Evolutionary conservation across 768 basidiomycete species (phyloP).

Genomic region (Termitomyces heimii): DNA sequence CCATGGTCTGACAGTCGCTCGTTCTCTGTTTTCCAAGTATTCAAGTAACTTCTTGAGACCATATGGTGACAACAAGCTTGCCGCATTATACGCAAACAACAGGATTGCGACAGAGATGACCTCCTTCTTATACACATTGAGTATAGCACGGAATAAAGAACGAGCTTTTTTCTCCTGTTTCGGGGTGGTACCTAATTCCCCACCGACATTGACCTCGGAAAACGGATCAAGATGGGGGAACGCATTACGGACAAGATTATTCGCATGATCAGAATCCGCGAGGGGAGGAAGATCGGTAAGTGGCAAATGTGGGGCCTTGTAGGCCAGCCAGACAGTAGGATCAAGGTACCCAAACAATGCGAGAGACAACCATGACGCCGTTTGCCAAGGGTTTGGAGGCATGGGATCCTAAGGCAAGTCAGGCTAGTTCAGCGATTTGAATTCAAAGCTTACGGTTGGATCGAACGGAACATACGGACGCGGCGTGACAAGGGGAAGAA

Average conservation of each 20-base stretch:
- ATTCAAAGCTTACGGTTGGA: conserved; percentile 24
- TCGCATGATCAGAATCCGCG: conserved; percentile 49
- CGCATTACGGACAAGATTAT: conserved; percentile 17
- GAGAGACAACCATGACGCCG: conserved; percentile 36
- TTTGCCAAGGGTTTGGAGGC: conserved; percentile 41
- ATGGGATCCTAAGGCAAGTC: conserved; percentile 23
- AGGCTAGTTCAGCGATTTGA: neutral
- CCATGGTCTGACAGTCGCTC: conserved; percentile 51
- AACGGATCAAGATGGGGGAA: conserved; percentile 18
- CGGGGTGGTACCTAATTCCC: conserved; percentile 28
- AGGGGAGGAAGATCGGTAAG: conserved; percentile 53
- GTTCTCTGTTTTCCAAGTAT: conserved; percentile 38
- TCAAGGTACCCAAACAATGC: conserved; percentile 49
- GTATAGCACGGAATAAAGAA: conserved; percentile 39
- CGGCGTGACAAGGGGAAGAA: conserved; percentile 52
- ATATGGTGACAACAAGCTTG: conserved; percentile 26
- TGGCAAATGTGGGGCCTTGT: conserved; percentile 36
- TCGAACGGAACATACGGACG: conserved; percentile 52
- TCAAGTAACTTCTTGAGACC: conserved; percentile 33
- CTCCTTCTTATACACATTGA: conserved; percentile 27
- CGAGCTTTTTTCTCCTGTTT: conserved; percentile 25
- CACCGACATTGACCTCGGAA: conserved; percentile 8
- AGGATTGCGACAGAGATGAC: conserved; percentile 19
- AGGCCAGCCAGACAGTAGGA: conserved; percentile 38
- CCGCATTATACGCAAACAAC: conserved; percentile 18